Conservation (phyloP, 441 rosid species). For the Adansonia gregorii region DNA sequence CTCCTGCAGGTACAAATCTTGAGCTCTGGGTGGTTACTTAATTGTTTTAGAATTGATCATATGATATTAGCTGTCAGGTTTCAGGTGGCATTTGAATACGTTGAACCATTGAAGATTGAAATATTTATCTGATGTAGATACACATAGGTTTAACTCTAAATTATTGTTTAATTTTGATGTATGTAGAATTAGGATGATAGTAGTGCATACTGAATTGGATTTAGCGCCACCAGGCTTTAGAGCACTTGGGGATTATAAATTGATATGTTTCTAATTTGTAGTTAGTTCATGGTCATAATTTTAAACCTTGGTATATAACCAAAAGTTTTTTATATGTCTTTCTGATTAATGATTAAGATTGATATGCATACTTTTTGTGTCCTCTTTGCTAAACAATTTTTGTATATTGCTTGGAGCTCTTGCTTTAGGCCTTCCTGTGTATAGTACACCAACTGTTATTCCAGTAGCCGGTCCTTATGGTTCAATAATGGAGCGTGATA, state of each 20-base stretch:
- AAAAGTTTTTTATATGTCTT: not conserved
- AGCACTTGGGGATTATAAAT: not conserved
- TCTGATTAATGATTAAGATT: not conserved
- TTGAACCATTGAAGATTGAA: not conserved
- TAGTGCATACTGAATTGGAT: not conserved
- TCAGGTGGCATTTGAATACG: not conserved
- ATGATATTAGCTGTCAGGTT: not conserved
- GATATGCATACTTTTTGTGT: not conserved
- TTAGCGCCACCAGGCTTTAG: not conserved
- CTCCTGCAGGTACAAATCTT: conserved; percentile 49
- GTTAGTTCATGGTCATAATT: not conserved
- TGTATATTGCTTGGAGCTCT: not conserved
- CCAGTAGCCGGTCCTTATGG: conserved; percentile 48
- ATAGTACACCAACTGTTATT: conserved; percentile 42
- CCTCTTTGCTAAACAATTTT: not conserved
- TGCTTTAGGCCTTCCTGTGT: conserved; percentile 41
- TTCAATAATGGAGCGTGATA: conserved; percentile 31
- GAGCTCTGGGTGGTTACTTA: not conserved
- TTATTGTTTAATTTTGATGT: not conserved
- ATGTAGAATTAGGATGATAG: not conserved
- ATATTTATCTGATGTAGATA: not conserved
- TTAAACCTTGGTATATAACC: not conserved
- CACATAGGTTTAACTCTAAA: not conserved
- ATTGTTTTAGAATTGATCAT: not conserved
- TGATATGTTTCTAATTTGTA: not conserved